Evolutionary conservation across 2,329 filamentous ascomycete genomes (phyloP).

Genomic region (Endocalyx cinctus): DNA sequence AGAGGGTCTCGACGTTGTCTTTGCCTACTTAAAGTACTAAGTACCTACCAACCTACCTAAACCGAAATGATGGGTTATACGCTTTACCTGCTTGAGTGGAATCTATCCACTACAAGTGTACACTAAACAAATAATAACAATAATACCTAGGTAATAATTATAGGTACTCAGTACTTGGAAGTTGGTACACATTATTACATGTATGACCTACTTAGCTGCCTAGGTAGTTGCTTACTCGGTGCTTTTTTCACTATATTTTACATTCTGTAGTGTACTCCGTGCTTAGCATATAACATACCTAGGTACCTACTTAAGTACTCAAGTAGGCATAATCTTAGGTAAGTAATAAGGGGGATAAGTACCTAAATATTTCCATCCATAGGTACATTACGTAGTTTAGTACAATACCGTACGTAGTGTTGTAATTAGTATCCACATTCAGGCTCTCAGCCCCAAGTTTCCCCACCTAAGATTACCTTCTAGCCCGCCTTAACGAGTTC

Average conservation of each 20-base stretch:
- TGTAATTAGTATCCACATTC: no score
- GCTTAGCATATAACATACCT: no score
- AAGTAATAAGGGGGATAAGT: not conserved
- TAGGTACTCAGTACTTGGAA: not conserved
- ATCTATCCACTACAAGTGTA: not conserved
- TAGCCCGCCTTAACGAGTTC: no score
- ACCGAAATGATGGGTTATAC: no score
- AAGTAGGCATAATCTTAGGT: not conserved
- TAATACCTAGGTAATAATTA: not conserved
- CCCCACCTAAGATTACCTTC: no score
- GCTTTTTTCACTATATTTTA: not conserved
- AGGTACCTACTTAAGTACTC: no score
- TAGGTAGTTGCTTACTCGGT: not conserved
- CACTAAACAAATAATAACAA: not conserved
- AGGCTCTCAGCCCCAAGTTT: no score
- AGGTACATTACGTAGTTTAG: no score
- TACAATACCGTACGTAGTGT: no score
- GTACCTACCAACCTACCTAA: not conserved
- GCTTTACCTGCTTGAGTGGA: not conserved
- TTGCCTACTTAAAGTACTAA: not conserved
- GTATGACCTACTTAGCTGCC: not conserved
- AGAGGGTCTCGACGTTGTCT: not conserved
- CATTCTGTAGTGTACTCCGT: no score
- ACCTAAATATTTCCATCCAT: not conserved
- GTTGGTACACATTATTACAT: no score